Base-by-base conservation (phyloP, 2,329 filamentous ascomycete genomes). In the Penicillium paneum region DNA sequence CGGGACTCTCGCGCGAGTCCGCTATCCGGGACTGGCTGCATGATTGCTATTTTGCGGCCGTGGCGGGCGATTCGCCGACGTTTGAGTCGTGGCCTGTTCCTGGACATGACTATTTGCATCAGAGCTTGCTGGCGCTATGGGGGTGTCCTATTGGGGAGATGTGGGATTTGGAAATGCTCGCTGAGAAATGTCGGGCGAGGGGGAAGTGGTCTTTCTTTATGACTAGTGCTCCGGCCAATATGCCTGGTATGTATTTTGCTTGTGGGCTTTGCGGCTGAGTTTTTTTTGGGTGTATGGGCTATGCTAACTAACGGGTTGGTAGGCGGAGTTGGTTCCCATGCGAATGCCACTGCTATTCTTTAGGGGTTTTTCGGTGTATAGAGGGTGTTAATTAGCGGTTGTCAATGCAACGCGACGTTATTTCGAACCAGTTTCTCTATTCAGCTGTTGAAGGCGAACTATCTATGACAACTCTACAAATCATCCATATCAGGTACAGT, bases 41-140 rank as follows among this genome's bases (percentile, higher is more conserved):
- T 74, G 84, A 90, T 64, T 82, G 80, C 60, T 84, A 86, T 49
- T 89, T 90, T 61, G 78, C 86, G 0, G 83, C 82, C 0, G 85
- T 87, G 1, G 84, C 81, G 0, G 83, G 84, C 0, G 87, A 90
- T 65, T 74, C 79, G 12, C 82, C 81, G 19, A 76, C 81, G 0
- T 88, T 90, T 57, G 87, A 90, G 72, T 78, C 81, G 0, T 82
- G 83, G 70, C 84, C 85, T 2, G 81, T 82, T 6, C 53, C 62
- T 8, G 59, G 68, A 28, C 40, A 57, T 24, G 68, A 70, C 41
- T 67, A 67, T 61, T 57, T 76, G 57, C 75, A 77, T 59, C 71
- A 76, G 64, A 71, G 70, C 55, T 66, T 77, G 29, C 52, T 77
- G 35, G 70, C 74, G 28, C 56, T 76, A n/a, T 77, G 74, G 74